Evolutionary conservation across 2,329 filamentous ascomycete genomes (phyloP), one percentile per base, ranked within the genome.

Genomic region (Zasmidium citrigriseum): DNA sequence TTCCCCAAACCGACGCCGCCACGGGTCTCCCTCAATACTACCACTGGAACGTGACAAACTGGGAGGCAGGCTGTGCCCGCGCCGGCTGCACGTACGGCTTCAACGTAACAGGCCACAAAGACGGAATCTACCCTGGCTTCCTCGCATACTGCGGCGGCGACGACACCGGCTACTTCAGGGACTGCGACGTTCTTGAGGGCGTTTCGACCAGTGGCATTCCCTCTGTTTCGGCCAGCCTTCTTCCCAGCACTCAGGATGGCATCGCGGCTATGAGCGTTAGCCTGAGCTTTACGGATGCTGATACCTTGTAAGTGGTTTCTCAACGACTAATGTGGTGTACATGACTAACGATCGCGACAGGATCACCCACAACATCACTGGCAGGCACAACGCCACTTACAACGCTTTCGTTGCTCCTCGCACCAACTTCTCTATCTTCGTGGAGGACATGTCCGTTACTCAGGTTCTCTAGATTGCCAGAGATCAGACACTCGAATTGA

Each of bases 51-150:
- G 54, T 60, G 9, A 46, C 21, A 23, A 46, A 54, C 49, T 61
- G 58, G 58, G 23, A 53, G 50, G 58, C 55, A 27, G 55, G 52
- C 54, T 61, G 59, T 22, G 41, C 47, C 16, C 25, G 41, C 23
- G 14, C 34, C 18, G 58, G 58, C 38, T 58, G 59, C 52, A 46
- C 1, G 27, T 61, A 61, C 59, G 34, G 58, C 52, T 61, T 61
- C 59, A 61, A 61, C 52, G 48, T 61, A 16, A 57, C 54, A 16
- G 58, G 54, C 1, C 12, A 20, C 22, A 44, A 25, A 9, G 21
- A 24, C 25, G n/a, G 20, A 3, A 12, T 24, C 12, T 50, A 53
- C 41, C 55, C 58, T 25, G 52, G 59, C 24, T 61, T 61, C 52
- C 47, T 52, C 18, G 59, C 59, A 9, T 55, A 61, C 55, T 61